These are phyloP conservation scores for Aspergillus caelatus DNA, from an alignment of 2,329 filamentous ascomycete species.

Conservation along the genomic window DNA sequence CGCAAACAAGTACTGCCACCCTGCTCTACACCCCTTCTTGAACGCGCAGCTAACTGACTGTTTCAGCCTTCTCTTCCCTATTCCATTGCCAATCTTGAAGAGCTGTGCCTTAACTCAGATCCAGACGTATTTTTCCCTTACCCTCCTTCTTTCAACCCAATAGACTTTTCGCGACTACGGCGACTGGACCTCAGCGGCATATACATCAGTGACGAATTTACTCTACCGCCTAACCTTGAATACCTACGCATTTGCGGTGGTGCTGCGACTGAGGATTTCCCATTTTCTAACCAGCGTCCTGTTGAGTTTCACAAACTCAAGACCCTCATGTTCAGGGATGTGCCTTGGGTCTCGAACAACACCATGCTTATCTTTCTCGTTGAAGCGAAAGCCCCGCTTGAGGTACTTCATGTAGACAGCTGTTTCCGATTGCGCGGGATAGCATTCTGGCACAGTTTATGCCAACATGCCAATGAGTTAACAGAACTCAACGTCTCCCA, in stretches of 20 bases:
- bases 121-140: conserved; percentile 23
- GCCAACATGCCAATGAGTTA: conserved; percentile 22
- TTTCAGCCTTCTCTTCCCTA: conserved; percentile 18
- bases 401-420: conserved; percentile 30
- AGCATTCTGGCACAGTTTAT: conserved; percentile 21
- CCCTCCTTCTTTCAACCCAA: conserved; percentile 18
- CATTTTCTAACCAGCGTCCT: conserved; percentile 12
- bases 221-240: conserved; percentile 33
- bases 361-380: conserved; percentile 22
- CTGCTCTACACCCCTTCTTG: background rate
- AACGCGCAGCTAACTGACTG: background rate
- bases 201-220: conserved; percentile 20
- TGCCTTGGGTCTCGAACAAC: conserved; percentile 24
- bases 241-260: conserved; percentile 32
- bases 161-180: conserved; percentile 27
- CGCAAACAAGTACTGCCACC: conserved; percentile 1
- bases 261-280: conserved; percentile 15
- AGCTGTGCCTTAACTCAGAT: conserved; percentile 35
- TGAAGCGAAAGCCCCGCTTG: conserved; percentile 25
- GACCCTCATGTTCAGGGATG: conserved; percentile 32
- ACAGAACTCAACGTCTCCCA: conserved; percentile 34
- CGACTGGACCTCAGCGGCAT: conserved; percentile 33
- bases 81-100: conserved; percentile 34
- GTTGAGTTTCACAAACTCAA: conserved; percentile 29
- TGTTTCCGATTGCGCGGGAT: conserved; percentile 26